Percentiles rank a stretch among this genome's conserved stretches.
phyloP scores from a whole-genome alignment of 257 asterid genomes.

The Primulina tabacum region DNA sequence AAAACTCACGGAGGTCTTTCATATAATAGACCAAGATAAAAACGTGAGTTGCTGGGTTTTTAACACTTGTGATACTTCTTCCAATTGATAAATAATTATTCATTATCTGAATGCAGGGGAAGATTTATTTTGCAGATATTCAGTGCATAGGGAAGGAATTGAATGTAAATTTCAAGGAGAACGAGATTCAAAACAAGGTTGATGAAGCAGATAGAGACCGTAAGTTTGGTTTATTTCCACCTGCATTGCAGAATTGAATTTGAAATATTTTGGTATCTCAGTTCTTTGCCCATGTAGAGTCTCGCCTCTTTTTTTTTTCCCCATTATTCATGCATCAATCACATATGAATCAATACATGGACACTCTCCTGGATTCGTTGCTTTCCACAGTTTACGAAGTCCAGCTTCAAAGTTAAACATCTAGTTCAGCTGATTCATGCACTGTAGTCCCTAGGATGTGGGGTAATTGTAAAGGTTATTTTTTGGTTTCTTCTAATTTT shows the following conservation, averaged over 20 bases:
- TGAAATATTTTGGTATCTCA: background rate
- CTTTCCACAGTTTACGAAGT: too few relatives aligned
- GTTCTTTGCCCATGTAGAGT: background rate
- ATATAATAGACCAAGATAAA: too few relatives aligned
- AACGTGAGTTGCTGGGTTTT: too few relatives aligned
- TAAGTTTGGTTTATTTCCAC: conserved; percentile 39
- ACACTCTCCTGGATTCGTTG: too few relatives aligned
- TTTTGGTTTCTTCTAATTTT: too few relatives aligned
- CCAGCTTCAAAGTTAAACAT: too few relatives aligned
- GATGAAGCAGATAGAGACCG: conserved; percentile 90
- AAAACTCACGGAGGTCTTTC: conserved; percentile 41
- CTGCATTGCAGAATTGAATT: background rate
- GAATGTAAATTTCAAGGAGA: conserved; percentile 67
- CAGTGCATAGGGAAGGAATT: conserved; percentile 74
- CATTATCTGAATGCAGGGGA: conserved; percentile 55
- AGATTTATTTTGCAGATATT: conserved; percentile 79
- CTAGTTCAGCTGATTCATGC: too few relatives aligned
- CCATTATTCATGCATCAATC: background rate
- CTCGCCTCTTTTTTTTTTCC: background rate
- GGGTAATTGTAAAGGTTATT: too few relatives aligned
- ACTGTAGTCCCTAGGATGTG: too few relatives aligned
- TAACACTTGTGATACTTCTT: too few relatives aligned
- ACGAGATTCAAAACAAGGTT: conserved; percentile 84
- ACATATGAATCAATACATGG: background rate
- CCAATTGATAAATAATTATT: too few relatives aligned